Evolutionary conservation across 1,284 basidiomycete genomes (phyloP).

Genomic region (Dichomitus squalens): DNA sequence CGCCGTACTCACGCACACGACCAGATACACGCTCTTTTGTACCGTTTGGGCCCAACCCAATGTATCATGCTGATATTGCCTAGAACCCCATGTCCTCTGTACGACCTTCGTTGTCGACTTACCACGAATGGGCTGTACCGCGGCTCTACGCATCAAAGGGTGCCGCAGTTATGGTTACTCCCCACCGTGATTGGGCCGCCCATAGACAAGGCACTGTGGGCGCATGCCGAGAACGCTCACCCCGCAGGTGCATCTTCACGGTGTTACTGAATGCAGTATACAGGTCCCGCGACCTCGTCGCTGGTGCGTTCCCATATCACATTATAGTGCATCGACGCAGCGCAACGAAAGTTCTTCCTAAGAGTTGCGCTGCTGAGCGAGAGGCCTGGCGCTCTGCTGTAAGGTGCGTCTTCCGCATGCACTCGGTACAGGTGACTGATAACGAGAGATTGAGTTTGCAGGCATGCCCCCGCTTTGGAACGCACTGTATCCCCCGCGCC

Average conservation of each 20-base stretch:
- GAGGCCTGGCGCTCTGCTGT: neutral
- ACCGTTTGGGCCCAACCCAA: neutral
- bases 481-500: neutral
- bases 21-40: constrained; percentile 8
- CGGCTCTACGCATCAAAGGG: neutral
- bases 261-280: neutral
- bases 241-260: neutral
- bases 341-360: neutral
- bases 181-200: neutral
- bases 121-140: neutral
- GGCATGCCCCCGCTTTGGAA: neutral
- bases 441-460: constrained; percentile 10
- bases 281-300: neutral
- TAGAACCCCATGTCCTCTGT: neutral
- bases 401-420: constrained; percentile 19
- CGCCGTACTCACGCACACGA: constrained; percentile 1
- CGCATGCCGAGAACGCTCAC: neutral
- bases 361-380: neutral
- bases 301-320: neutral
- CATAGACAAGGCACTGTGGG: neutral
- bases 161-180: neutral
- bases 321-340: neutral
- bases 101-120: neutral
- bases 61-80: neutral
- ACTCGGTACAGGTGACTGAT: neutral